Evolutionary conservation across 169 alveolate genomes (phyloP).

Genomic region (Plasmodium gonderi): DNA sequence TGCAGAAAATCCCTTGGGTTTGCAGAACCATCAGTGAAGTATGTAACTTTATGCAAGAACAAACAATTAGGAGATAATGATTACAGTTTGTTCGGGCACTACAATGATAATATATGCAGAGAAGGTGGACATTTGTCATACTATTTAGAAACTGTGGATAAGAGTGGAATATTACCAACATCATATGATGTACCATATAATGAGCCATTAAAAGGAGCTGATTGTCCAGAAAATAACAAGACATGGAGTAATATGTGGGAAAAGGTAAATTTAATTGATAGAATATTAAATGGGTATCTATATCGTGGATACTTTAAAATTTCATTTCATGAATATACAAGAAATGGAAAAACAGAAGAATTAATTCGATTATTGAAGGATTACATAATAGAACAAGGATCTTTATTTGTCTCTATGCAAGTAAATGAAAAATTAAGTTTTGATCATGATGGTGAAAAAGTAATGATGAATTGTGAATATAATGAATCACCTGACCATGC

Average conservation of each 20-base stretch:
- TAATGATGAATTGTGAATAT: slow-evolving; percentile 70
- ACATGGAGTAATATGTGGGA: slow-evolving; percentile 64
- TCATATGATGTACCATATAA: slow-evolving; percentile 58
- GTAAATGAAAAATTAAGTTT: slow-evolving; percentile 53
- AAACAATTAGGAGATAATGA: neutral
- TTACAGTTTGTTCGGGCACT: neutral
- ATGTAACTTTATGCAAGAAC: slow-evolving; percentile 56
- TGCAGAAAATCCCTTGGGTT: slow-evolving; percentile 57
- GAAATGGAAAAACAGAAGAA: slow-evolving; percentile 21
- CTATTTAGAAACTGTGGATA: slow-evolving; percentile 15
- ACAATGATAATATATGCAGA: slow-evolving; percentile 43
- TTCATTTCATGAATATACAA: slow-evolving; percentile 36
- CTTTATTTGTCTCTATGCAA: slow-evolving; percentile 72
- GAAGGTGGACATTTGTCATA: slow-evolving; percentile 64
- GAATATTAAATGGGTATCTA: slow-evolving; percentile 27
- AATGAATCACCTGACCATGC: slow-evolving; percentile 71
- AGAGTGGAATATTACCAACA: slow-evolving; percentile 14
- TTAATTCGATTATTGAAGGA: slow-evolving; percentile 68
- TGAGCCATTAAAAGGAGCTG: slow-evolving; percentile 44
- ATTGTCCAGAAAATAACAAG: slow-evolving; percentile 4
- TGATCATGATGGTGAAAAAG: slow-evolving; percentile 77
- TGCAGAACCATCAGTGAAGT: slow-evolving; percentile 61
- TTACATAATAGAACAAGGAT: slow-evolving; percentile 72
- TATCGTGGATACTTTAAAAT: slow-evolving; percentile 36
- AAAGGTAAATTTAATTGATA: neutral